phyloP scores from a whole-genome alignment of 139 green algal species.

The Coccomyxa sp. region DNA sequence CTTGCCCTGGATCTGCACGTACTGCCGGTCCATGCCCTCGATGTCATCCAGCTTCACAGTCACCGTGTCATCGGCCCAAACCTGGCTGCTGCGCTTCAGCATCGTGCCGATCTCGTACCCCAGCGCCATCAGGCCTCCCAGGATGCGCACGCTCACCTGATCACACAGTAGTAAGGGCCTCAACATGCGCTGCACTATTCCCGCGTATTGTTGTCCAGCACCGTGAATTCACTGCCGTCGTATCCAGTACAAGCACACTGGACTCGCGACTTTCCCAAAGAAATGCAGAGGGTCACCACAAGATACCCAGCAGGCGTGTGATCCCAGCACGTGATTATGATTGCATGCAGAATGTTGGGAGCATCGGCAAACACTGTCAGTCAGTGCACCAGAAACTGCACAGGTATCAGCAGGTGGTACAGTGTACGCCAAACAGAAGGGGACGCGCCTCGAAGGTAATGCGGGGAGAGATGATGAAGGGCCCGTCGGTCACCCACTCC shows the following conservation, averaged over 20 bases:
- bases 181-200: no score
- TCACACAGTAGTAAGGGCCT: not conserved
- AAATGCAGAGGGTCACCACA: no score
- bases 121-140: conserved; percentile 96
- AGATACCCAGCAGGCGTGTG: no score
- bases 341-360: not conserved
- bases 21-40: conserved; percentile 56
- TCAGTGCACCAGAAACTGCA: no score
- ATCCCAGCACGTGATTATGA: not conserved
- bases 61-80: conserved; percentile 33
- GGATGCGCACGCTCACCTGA: conserved; percentile 76
- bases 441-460: conserved; percentile 90
- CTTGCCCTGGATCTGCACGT: conserved; percentile 70
- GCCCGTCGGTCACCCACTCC: conserved; percentile 89
- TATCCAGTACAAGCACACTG: no score
- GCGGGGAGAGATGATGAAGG: conserved; percentile 92
- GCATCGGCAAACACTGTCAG: no score
- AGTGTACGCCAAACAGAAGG: not conserved
- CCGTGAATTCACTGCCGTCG: no score
- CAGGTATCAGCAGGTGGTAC: no score
- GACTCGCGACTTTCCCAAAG: no score
- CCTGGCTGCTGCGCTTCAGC: conserved; percentile 69
- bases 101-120: conserved; percentile 95
- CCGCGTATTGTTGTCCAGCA: no score
- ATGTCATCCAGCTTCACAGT: conserved; percentile 85